These are phyloP conservation scores for Aspergillus cristatus DNA, from an alignment of 495 filamentous ascomycete species.

Conservation along the genomic window DNA sequence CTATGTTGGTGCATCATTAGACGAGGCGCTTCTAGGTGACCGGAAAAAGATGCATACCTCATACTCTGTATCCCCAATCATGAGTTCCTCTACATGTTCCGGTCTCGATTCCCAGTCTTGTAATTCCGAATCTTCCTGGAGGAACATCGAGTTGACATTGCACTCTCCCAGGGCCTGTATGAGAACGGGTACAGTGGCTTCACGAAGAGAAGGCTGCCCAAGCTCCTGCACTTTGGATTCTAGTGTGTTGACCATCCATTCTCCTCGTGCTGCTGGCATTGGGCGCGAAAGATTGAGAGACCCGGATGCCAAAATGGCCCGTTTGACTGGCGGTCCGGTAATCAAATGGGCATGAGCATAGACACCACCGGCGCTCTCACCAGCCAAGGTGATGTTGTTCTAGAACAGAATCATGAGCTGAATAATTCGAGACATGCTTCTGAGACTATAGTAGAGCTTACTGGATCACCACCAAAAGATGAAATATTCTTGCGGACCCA, in stretches of 20 bases:
- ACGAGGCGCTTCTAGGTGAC: background rate
- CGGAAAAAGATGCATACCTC: constrained; percentile 15
- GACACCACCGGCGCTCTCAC: constrained; percentile 32
- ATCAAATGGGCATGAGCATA: constrained; percentile 32
- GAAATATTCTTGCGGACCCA: constrained; percentile 50
- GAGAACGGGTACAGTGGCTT: constrained; percentile 16
- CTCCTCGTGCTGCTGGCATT: constrained; percentile 20
- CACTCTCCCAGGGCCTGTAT: constrained; percentile 23
- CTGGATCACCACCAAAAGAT: constrained; percentile 56
- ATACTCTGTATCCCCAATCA: constrained; percentile 34
- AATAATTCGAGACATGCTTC: background rate
- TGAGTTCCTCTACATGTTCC: constrained; percentile 28
- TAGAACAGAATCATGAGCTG: constrained; percentile 1
- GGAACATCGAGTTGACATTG: constrained; percentile 33
- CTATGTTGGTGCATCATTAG: constrained; percentile 5
- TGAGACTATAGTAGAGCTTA: constrained; percentile 7
- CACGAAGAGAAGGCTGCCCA: constrained; percentile 19
- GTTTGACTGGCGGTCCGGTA: constrained; percentile 27
- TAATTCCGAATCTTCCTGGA: constrained; percentile 27
- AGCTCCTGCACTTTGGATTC: constrained; percentile 23
- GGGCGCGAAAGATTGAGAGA: constrained; percentile 27
- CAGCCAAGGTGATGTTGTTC: constrained; percentile 28
- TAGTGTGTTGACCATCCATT: constrained; percentile 18
- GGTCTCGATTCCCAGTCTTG: constrained; percentile 21
- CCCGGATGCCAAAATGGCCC: constrained; percentile 28